Percentiles rank a stretch among this genome's conserved stretches.
Conservation (phyloP, 2,329 filamentous ascomycete genomes). For the Diaporthe citrichinensis region DNA sequence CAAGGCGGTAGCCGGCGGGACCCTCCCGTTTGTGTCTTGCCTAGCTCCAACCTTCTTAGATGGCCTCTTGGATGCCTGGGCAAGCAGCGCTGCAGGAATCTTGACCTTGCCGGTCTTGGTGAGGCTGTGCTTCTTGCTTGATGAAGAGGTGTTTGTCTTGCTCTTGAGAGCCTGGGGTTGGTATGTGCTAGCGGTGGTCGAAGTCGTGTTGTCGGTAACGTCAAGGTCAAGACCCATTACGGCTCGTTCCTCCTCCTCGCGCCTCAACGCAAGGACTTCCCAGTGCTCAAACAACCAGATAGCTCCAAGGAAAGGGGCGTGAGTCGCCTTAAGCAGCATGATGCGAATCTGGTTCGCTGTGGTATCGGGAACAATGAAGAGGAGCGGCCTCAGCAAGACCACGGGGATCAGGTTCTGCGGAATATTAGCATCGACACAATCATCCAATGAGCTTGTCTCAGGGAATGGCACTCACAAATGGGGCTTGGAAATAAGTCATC, state of each 20-base stretch:
- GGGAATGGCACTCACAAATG: constrained; percentile 19
- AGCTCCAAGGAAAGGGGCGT: constrained; percentile 26
- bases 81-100: constrained; percentile 29
- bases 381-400: constrained; percentile 27
- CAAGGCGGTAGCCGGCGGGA: not conserved
- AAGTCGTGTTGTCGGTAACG: not conserved
- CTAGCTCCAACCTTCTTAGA: constrained; percentile 12
- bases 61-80: constrained; percentile 25
- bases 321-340: constrained; percentile 33
- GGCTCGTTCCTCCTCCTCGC: constrained; percentile 7
- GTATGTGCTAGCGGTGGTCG: not conserved
- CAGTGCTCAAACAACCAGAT: constrained; percentile 34
- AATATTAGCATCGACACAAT: not conserved
- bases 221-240: constrained; percentile 13
- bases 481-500: constrained; percentile 37
- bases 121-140: constrained; percentile 35
- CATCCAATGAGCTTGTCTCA: not conserved
- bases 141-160: not conserved
- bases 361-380: constrained; percentile 11
- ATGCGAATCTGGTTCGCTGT: constrained; percentile 27
- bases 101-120: constrained; percentile 8
- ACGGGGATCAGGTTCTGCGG: constrained; percentile 35
- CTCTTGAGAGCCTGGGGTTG: not conserved
- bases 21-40: not conserved
- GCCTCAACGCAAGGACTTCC: constrained; percentile 30